A percentile compares a stretch with the other conserved stretches of the same genome.
Conservation (phyloP, 176 grass and related monocot species). For the Juncus effusus region DNA sequence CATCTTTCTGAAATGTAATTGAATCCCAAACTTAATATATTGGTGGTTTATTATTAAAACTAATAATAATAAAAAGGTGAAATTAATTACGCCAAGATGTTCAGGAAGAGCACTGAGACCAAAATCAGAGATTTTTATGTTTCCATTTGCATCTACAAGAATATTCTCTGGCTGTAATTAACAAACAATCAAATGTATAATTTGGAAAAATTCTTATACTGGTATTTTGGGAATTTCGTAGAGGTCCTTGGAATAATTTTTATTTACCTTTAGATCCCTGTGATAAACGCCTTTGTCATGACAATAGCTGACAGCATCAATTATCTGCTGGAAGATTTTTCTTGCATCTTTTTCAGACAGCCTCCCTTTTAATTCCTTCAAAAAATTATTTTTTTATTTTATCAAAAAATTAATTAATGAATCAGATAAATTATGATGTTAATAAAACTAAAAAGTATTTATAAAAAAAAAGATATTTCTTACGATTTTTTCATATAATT, state of each 20-base stretch:
- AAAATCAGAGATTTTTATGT: conserved; percentile 96
- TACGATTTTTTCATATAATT: conserved; percentile 90
- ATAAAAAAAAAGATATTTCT: not conserved
- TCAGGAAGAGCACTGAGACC: conserved; percentile 81
- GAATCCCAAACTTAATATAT: conserved; percentile 15
- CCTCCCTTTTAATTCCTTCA: conserved; percentile 29
- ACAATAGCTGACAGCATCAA: conserved; percentile 84
- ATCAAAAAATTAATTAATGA: not conserved
- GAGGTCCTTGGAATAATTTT: conserved; percentile 13
- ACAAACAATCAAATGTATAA: conserved; percentile 21
- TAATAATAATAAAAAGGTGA: conserved; percentile 3
- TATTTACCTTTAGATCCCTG: conserved; percentile 77
- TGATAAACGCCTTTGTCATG: conserved; percentile 93
- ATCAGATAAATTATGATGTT: too few species aligned
- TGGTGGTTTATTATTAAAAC: not conserved
- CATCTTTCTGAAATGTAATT: conserved; percentile 64
- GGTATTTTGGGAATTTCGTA: not conserved
- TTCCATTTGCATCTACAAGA: conserved; percentile 88
- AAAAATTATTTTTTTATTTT: not conserved
- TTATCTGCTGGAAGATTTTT: conserved; percentile 88
- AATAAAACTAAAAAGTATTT: too few species aligned
- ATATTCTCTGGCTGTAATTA: conserved; percentile 80
- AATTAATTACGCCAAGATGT: conserved; percentile 55
- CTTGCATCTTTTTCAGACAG: conserved; percentile 62
- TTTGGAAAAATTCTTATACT: conserved; percentile 7